These are phyloP conservation scores for Colletotrichum nymphaeae DNA, from an alignment of 2,329 filamentous ascomycete genomes.

Conservation along the genomic window DNA sequence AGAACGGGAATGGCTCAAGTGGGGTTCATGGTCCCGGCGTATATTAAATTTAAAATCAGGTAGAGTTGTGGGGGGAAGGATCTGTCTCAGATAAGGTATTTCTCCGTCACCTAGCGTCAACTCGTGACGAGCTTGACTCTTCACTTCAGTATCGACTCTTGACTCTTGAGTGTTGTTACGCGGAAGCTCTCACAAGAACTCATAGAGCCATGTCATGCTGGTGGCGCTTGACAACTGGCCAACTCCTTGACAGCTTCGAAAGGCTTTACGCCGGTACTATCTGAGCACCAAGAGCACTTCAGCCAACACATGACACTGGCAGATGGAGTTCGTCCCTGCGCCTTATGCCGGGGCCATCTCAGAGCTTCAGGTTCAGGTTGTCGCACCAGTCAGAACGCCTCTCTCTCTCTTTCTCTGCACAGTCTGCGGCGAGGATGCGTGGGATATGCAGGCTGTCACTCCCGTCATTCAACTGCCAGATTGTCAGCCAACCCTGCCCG, in stretches of 20 bases:
- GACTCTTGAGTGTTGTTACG: neutral
- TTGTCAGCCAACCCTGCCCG: neutral
- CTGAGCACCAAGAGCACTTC: neutral
- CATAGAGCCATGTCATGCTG: neutral
- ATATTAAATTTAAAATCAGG: slow-evolving; percentile 29
- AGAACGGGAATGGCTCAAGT: neutral
- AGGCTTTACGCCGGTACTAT: neutral
- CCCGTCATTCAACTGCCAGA: neutral
- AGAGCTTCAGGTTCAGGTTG: slow-evolving; percentile 20
- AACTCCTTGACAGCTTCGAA: neutral
- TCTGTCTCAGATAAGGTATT: slow-evolving; percentile 28
- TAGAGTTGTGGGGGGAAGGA: slow-evolving; percentile 17
- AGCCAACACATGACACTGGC: neutral
- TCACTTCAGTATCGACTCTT: neutral
- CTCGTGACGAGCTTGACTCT: neutral
- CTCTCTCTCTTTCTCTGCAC: neutral
- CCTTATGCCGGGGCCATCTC: neutral
- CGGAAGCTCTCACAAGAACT: neutral
- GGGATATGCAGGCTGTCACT: slow-evolving; percentile 7
- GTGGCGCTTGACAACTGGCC: neutral
- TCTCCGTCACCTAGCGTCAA: slow-evolving; percentile 13
- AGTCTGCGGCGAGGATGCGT: neutral
- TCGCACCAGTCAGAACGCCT: slow-evolving; percentile 20
- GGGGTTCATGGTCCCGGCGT: slow-evolving; percentile 9
- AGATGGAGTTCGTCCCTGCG: neutral